phyloP scores from a whole-genome alignment of 78 protist genomes.

The Mastigamoeba balamuthi region DNA sequence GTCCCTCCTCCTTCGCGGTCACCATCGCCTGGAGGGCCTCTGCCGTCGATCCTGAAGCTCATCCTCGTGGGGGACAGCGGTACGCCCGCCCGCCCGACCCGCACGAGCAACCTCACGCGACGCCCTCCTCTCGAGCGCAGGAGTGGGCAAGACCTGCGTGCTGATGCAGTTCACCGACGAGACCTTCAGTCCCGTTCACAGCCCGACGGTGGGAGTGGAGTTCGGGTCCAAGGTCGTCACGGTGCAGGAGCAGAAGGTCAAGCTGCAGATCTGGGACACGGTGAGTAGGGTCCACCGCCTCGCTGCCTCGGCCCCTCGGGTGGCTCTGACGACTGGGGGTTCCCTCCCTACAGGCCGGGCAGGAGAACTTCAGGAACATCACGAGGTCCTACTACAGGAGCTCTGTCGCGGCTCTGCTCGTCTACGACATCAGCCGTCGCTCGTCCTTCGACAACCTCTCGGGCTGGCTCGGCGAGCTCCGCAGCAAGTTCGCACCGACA shows the following conservation, averaged over 20 bases:
- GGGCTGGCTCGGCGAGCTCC: conserved; percentile 77
- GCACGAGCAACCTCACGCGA: no score
- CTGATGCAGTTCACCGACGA: no score
- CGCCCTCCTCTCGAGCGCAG: no score
- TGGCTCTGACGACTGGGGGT: background rate
- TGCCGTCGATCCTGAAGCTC: no score
- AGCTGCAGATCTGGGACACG: conserved; percentile 97
- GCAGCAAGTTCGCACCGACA: conserved; percentile 65
- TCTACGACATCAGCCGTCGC: conserved; percentile 71
- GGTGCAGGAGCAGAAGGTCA: conserved; percentile 78
- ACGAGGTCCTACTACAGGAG: conserved; percentile 97
- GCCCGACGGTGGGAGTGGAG: background rate
- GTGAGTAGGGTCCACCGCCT: no score
- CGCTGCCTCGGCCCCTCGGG: background rate
- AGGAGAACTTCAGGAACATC: conserved; percentile 93
- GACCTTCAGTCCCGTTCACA: background rate
- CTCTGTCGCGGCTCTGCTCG: conserved; percentile 77
- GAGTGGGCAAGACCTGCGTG: no score
- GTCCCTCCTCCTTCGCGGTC: no score
- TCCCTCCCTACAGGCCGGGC: conserved; percentile 78
- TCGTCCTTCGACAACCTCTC: conserved; percentile 91
- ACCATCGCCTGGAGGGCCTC: no score
- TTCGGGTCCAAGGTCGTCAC: conserved; percentile 67
- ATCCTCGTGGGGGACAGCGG: no score
- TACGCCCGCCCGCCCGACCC: no score